These are phyloP conservation scores for Mucor indicus DNA, from an alignment of 371 early-diverging fungal genomes.

Conservation along the genomic window DNA sequence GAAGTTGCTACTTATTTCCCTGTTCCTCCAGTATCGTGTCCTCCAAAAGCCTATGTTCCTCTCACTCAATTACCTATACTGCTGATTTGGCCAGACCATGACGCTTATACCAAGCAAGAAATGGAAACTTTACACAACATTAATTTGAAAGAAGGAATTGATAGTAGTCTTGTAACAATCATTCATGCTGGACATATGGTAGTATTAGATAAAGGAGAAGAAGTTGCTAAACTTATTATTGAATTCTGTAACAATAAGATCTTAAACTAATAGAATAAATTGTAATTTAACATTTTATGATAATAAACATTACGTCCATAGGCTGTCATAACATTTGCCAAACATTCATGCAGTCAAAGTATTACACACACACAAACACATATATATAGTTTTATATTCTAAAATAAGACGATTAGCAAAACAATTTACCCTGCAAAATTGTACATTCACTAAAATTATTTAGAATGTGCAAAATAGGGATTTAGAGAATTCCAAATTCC, in stretches of 20 bases:
- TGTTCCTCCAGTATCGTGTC: not conserved
- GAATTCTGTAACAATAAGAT: constrained; percentile 9
- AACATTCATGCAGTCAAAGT: too few relatives aligned
- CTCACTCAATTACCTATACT: constrained; percentile 7
- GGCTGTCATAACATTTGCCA: too few relatives aligned
- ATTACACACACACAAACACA: too few relatives aligned
- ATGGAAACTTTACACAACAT: constrained; percentile 22
- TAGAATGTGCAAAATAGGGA: too few relatives aligned
- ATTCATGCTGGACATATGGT: constrained; percentile 31
- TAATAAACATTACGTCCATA: too few relatives aligned
- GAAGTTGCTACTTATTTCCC: constrained; percentile 15
- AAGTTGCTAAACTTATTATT: constrained; percentile 14
- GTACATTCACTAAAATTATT: too few relatives aligned
- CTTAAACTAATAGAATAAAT: too few relatives aligned
- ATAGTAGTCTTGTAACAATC: constrained; percentile 4
- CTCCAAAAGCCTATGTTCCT: not conserved
- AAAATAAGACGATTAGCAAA: too few relatives aligned
- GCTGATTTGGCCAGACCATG: constrained; percentile 26
- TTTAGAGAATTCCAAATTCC: too few relatives aligned
- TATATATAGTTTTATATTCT: too few relatives aligned
- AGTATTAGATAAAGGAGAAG: constrained; percentile 21
- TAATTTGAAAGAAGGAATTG: constrained; percentile 11
- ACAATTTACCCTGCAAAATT: too few relatives aligned
- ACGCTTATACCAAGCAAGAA: constrained; percentile 16
- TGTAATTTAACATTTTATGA: too few relatives aligned